Evolutionary conservation across 495 filamentous ascomycete species (phyloP), one percentile per base, ranked within the genome.

Genomic region (Daldinia grandis): DNA sequence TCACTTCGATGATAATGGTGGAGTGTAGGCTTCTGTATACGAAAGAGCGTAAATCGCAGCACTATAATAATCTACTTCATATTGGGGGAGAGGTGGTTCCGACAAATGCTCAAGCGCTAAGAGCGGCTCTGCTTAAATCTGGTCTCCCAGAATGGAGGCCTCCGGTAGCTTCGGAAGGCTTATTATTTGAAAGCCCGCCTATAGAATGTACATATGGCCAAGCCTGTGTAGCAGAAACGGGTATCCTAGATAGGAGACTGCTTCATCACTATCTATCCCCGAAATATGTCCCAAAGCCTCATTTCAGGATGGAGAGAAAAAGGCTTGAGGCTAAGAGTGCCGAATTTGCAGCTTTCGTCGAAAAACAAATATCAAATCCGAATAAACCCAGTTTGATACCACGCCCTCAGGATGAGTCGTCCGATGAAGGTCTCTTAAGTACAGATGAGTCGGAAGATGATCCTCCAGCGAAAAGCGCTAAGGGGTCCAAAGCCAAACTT

Each of bases 241-340:
- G 70, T 4, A 40, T 69, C 4, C 12, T 73, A 10, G 70, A 73
- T 42, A 56, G 65, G 27, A 64, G 66, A 28, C 40, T 65, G 1
- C 70, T 73, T 40, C 70, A 69, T 25, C 17, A 24, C 7, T 56
- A 40, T 2, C 31, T 73, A 31, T 47, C 65, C 17, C 70, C 70
- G 0, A 62, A 62, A 44, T 73, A 69, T 24, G 61, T 73, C 6
- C 70, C 70, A 4, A 68, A 66, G 19, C 70, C 61, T 0, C 70
- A 73, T 49, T 69, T 73, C 51, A 68, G 66, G 15, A 64, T 65
- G 60, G 70, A 73, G 31, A 64, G 70, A n/a, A 61, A 62, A 42
- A 65, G 70, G 21, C 54, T 73, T 4, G 57, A 15, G 8, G 51
- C 24, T 15, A 73, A 73, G 49, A 58, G 66, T 27, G 62, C 57